These are phyloP conservation scores for Cytospora piceae DNA, from an alignment of 2,329 filamentous ascomycete genomes.

Conservation along the genomic window DNA sequence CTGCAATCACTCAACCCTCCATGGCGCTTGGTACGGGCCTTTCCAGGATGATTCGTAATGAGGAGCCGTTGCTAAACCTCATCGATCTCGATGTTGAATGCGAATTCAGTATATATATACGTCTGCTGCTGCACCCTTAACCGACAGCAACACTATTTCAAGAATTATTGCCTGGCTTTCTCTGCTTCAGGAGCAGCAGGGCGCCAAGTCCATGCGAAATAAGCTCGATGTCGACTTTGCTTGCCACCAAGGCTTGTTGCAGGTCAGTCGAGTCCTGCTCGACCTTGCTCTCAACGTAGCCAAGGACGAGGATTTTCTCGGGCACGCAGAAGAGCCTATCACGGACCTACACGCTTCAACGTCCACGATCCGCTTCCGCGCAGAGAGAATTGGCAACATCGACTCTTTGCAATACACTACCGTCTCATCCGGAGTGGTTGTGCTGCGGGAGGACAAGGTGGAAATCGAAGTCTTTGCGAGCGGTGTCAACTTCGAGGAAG, in stretches of 20 bases:
- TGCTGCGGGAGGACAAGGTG: not conserved
- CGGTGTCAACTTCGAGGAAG: constrained; percentile 35
- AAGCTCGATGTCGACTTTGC: not conserved
- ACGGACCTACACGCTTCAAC: not conserved
- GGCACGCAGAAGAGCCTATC: not conserved
- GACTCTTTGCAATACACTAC: constrained; percentile 1
- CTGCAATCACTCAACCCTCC: too few species aligned
- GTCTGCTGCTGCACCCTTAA: constrained; percentile 15
- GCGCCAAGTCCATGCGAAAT: not conserved
- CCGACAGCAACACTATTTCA: not conserved
- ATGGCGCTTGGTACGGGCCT: constrained; percentile 21
- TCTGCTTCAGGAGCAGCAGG: not conserved
- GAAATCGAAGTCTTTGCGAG: not conserved
- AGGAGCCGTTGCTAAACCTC: constrained; percentile 25
- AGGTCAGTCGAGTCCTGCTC: not conserved
- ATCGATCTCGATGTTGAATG: constrained; percentile 29
- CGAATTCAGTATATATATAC: constrained; percentile 18
- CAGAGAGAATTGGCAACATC: constrained; percentile 4
- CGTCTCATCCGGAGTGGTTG: not conserved
- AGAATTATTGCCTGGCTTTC: constrained; percentile 31
- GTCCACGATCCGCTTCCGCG: not conserved
- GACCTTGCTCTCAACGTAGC: not conserved
- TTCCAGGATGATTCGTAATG: constrained; percentile 33
- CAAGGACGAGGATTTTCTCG: not conserved
- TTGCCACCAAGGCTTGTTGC: not conserved